A percentile compares a stretch with the other conserved stretches of the same genome.
phyloP scores from a whole-genome alignment of 83 land plant genomes.

The Picea abies region DNA sequence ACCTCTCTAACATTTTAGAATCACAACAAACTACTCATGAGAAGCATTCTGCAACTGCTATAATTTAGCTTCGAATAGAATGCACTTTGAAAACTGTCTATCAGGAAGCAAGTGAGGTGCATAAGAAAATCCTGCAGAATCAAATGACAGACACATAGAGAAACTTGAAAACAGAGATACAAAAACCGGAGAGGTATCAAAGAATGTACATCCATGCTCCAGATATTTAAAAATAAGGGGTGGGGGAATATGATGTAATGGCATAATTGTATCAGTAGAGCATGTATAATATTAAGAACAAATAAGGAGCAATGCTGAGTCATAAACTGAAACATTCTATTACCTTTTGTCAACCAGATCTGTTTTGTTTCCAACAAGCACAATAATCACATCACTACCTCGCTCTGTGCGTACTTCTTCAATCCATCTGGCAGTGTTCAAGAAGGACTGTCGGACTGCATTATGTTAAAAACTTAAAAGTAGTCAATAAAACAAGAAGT shows the following conservation, averaged over 20 bases:
- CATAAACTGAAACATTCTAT: neutral
- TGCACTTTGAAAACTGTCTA: neutral
- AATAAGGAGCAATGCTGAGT: neutral
- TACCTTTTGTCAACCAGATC: conserved; percentile 73
- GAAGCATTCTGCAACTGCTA: neutral
- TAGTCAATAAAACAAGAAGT: neutral
- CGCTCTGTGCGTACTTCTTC: too few species aligned
- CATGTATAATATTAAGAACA: neutral
- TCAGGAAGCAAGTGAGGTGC: neutral
- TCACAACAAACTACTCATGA: neutral
- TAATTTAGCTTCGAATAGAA: too few species aligned
- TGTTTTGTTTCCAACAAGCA: conserved; percentile 14
- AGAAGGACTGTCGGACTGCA: conserved; percentile 18
- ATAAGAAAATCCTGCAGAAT: neutral
- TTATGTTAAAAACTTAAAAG: neutral
- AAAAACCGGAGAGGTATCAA: neutral
- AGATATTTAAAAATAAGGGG: neutral
- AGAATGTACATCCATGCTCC: neutral
- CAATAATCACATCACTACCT: too few species aligned
- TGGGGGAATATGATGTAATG: neutral
- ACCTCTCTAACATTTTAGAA: neutral
- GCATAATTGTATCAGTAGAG: neutral
- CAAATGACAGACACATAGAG: neutral
- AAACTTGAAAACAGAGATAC: too few species aligned
- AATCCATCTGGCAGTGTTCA: too few species aligned